Base-by-base conservation (phyloP, 2,329 filamentous ascomycete species). In the Fusarium floridanum region DNA sequence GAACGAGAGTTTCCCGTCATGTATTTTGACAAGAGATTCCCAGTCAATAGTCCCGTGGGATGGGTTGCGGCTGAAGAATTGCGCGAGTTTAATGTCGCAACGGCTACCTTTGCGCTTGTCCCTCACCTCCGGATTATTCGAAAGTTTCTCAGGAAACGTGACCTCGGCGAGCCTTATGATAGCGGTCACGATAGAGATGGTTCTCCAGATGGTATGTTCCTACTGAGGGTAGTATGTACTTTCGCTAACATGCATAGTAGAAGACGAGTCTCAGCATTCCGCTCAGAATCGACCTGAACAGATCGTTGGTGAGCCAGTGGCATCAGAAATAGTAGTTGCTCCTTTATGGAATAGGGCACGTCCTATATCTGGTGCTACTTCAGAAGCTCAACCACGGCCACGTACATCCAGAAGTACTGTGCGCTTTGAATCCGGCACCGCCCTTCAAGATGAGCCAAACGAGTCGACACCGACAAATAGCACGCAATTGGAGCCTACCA, bases 1-100 rank as follows among this genome's bases (percentile, higher is more conserved):
- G 60, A 70, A n/a, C 73, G 75, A 5, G 61, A 71, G 36, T 77
- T 76, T 34, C 75, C 75, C 0, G 61, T 76, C 41, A 72, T 77
- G 56, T 76, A 71, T 53, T 77, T 77, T 64, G 73, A 77, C 5
- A 56, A 67, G 7, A 14, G 34, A 36, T 76, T 76, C 55, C 74
- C 75, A 2, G 41, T 45, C 20, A 73, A 66, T n/a, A 76, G 75
- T 55, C 63, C 72, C 1, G 70, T 77, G 6, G 72, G 70, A 34
- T 77, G 75, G 75, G 60, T 77, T 10, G 55, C 55, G 2, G 71
- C 67, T 1, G 62, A 43, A 27, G 67, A 77, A 20, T 45, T 77
- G n/a, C 48, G 65, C 10, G 43, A 34, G 5, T 75, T 77, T 8
- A n/a, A 75, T 10, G 16, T 41, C 17, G 37, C 7, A 1, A n/a